Evolutionary conservation across 2,329 filamentous ascomycete species (phyloP).

Genomic region (Metarhizium anisopliae): DNA sequence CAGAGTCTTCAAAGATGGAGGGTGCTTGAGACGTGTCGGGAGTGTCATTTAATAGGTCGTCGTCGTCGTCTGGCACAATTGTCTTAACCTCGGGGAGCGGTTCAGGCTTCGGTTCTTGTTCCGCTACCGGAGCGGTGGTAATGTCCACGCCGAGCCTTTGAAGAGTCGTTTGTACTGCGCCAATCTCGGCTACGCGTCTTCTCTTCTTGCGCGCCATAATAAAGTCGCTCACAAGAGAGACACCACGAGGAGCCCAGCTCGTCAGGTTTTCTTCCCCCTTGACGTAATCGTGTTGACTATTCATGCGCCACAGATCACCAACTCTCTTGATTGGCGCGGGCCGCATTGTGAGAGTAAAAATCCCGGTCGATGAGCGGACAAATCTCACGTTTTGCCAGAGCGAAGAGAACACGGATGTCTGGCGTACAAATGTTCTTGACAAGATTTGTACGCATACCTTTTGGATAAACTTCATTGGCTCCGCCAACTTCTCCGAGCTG

Average conservation of each 20-base stretch:
- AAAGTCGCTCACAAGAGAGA: slow-evolving; percentile 85
- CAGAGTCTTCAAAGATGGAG: slow-evolving; percentile 21
- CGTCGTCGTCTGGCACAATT: slow-evolving; percentile 44
- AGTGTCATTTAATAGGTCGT: slow-evolving; percentile 49
- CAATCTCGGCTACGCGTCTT: slow-evolving; percentile 68
- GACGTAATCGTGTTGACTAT: slow-evolving; percentile 88
- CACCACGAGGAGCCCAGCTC: slow-evolving; percentile 80
- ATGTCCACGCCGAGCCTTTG: slow-evolving; percentile 46
- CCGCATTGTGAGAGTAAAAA: slow-evolving; percentile 79
- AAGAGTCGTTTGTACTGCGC: slow-evolving; percentile 60
- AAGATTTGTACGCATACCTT: slow-evolving; percentile 77
- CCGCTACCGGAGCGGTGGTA: slow-evolving; percentile 22
- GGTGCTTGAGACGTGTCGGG: slow-evolving; percentile 41
- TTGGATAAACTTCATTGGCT: slow-evolving; percentile 79
- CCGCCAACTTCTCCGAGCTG: slow-evolving; percentile 70
- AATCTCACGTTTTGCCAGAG: slow-evolving; percentile 80
- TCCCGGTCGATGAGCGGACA: slow-evolving; percentile 75
- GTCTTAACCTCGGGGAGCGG: slow-evolving; percentile 25
- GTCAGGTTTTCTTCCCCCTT: slow-evolving; percentile 86
- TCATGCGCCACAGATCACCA: slow-evolving; percentile 93
- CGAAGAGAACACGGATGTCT: slow-evolving; percentile 77
- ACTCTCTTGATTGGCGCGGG: slow-evolving; percentile 86
- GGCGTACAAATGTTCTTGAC: slow-evolving; percentile 74
- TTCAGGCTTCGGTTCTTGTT: slow-evolving; percentile 28
- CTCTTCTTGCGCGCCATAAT: slow-evolving; percentile 66